phyloP scores from a whole-genome alignment of 2,329 filamentous ascomycete species.

The Penicillium polonicum region DNA sequence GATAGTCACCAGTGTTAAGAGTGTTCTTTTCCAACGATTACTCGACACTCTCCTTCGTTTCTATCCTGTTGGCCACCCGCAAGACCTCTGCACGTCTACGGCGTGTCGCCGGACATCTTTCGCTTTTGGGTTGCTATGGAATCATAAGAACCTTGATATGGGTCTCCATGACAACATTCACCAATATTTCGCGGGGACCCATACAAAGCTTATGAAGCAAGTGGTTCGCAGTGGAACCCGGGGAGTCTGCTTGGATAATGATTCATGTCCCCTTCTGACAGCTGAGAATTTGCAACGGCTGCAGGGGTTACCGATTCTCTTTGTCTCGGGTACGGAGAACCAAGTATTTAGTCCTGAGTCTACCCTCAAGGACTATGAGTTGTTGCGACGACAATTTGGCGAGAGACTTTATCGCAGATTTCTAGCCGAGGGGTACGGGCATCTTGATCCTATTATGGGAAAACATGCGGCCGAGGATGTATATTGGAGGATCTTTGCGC shows the following conservation, averaged over 20 bases:
- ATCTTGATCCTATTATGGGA: slow-evolving; percentile 30
- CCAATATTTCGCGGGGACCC: slow-evolving; percentile 30
- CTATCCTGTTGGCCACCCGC: slow-evolving; percentile 31
- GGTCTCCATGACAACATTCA: slow-evolving; percentile 31
- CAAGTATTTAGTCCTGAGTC: slow-evolving; percentile 27
- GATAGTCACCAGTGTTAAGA: background rate
- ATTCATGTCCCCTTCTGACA: slow-evolving; percentile 9
- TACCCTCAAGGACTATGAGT: slow-evolving; percentile 25
- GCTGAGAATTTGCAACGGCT: slow-evolving; percentile 13
- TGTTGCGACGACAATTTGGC: slow-evolving; percentile 22
- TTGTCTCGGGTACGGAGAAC: slow-evolving; percentile 27
- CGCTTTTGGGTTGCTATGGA: slow-evolving; percentile 38
- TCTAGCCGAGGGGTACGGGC: slow-evolving; percentile 26
- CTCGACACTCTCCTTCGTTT: slow-evolving; percentile 30
- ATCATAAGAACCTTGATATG: slow-evolving; percentile 35
- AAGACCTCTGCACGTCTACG: slow-evolving; percentile 34
- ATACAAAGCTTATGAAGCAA: slow-evolving; percentile 32
- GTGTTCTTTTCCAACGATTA: slow-evolving; percentile 14
- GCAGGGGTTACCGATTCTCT: slow-evolving; percentile 26
- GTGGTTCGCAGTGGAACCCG: slow-evolving; percentile 24
- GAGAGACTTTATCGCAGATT: slow-evolving; percentile 20
- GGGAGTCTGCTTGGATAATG: background rate
- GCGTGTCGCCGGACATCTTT: slow-evolving; percentile 36
- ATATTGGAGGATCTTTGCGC: slow-evolving; percentile 14
- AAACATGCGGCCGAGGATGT: slow-evolving; percentile 18